Evolutionary conservation across 257 asterid genomes (phyloP).

Genomic region (Przewalskia tangutica): DNA sequence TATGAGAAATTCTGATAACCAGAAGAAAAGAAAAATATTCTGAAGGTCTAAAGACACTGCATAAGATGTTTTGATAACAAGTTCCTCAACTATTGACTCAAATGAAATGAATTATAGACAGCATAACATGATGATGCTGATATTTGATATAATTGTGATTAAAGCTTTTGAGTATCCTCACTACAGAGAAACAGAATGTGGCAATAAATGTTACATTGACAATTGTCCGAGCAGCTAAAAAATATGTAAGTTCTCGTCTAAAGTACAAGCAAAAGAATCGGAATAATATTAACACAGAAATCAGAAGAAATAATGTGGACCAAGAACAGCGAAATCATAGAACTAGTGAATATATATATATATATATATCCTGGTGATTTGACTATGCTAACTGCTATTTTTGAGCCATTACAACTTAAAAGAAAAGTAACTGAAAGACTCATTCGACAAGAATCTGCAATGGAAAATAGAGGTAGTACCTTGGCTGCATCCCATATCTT

Average conservation of each 20-base stretch:
- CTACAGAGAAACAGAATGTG: not conserved
- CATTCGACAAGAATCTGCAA: not conserved
- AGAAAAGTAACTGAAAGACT: not conserved
- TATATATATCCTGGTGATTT: not conserved
- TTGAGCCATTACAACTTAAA: not conserved
- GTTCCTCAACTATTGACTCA: not conserved
- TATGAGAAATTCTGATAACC: not conserved
- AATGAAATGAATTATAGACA: not conserved
- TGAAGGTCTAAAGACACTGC: not conserved
- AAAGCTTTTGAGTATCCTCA: not conserved
- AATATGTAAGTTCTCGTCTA: no score
- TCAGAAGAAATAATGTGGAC: not conserved
- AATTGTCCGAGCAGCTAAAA: not conserved
- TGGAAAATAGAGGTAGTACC: slow-evolving; percentile 10
- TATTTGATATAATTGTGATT: not conserved
- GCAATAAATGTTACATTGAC: not conserved
- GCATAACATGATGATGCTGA: not conserved
- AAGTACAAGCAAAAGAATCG: no score
- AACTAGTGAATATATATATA: not conserved
- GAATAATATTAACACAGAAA: not conserved
- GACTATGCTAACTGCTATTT: not conserved
- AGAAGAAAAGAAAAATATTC: not conserved
- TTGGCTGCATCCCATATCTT: slow-evolving; percentile 33
- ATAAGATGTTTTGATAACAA: not conserved
- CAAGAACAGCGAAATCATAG: not conserved